Base-by-base conservation (phyloP, 2,329 filamentous ascomycete genomes). In the Cytospora mali region DNA sequence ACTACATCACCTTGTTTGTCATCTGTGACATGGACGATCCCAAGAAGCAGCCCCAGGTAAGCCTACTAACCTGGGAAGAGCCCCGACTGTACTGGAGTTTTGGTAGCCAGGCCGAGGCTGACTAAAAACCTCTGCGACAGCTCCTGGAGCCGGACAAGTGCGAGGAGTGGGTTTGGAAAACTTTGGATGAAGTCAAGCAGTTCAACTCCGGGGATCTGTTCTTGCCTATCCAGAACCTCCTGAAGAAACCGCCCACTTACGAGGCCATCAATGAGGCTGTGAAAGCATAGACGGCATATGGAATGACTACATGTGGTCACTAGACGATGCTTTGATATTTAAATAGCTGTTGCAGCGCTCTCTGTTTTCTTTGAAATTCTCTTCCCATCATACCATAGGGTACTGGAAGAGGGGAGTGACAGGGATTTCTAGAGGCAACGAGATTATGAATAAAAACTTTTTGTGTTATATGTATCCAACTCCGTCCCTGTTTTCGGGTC, bases 1-100 rank as follows among this genome's bases (percentile, higher is more conserved):
- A 94, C 71, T 94, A 93, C 70, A 80, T 92, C 56, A 93, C 91
- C 0, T 73, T 92, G 3, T 93, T 91, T 67, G 83, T 92, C 65
- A 76, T 77, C 0, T 86, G 84, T 49, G 75, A 74, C 51, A 76
- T 84, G 67, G 70, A 75, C 0, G 79, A 85, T 28, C 75, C 79
- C 18, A 66, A 69, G 0, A 79, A 79, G 28, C 72, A 83, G 66
- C 83, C 88, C 0, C 61, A 80, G 78, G 88, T 89, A 63, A 69
- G 79, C 74, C 10, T 27, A 13, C 14, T 6, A 7, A 18, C 11
- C 28, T n/a, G 14, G 18, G n/a, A n/a, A n/a, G n/a, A n/a, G n/a
- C n/a, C 69, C 6, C 23, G 2, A 23, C 1, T 6, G 6, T 4
- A 10, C 23, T 31, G 16, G n/a, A 10, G 14, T 18, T 23, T 46